phyloP scores from a whole-genome alignment of 2,329 filamentous ascomycete genomes.

The Epichloe coenophiala region DNA sequence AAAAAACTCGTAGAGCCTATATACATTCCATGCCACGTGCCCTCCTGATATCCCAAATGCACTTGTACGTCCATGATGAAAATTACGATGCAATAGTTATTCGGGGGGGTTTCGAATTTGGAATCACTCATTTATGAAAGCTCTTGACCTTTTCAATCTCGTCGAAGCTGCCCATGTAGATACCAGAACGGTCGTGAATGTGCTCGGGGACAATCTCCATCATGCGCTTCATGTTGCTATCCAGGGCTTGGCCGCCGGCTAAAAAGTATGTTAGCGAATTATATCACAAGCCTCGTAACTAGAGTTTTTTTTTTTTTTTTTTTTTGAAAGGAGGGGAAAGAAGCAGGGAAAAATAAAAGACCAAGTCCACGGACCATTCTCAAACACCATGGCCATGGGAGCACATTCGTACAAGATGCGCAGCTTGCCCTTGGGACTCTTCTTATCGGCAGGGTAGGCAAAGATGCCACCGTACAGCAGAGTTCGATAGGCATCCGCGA shows the following conservation, averaged over 20 bases:
- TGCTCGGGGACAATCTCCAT: slow-evolving; percentile 76
- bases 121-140: slow-evolving; percentile 43
- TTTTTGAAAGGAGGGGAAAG: too few species aligned
- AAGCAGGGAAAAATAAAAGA: background rate
- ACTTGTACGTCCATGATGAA: background rate
- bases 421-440: slow-evolving; percentile 96
- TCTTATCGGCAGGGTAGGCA: slow-evolving; percentile 93
- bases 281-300: background rate
- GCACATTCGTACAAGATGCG: slow-evolving; percentile 97
- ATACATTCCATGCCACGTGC: background rate
- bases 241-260: slow-evolving; percentile 86
- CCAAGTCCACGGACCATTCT: slow-evolving; percentile 64
- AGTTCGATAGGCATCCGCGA: slow-evolving; percentile 93
- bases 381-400: slow-evolving; percentile 94
- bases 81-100: background rate
- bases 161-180: slow-evolving; percentile 89
- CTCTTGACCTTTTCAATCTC: slow-evolving; percentile 93
- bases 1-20: background rate
- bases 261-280: slow-evolving; percentile 14
- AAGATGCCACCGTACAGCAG: slow-evolving; percentile 93
- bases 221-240: slow-evolving; percentile 86
- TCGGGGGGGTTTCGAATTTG: background rate
- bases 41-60: background rate
- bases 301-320: too few species aligned
- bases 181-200: slow-evolving; percentile 91